A percentile compares a stretch with the other conserved stretches of the same genome.
Conservation (phyloP, 164 flowering plant species). For the Echeveria elegans region DNA sequence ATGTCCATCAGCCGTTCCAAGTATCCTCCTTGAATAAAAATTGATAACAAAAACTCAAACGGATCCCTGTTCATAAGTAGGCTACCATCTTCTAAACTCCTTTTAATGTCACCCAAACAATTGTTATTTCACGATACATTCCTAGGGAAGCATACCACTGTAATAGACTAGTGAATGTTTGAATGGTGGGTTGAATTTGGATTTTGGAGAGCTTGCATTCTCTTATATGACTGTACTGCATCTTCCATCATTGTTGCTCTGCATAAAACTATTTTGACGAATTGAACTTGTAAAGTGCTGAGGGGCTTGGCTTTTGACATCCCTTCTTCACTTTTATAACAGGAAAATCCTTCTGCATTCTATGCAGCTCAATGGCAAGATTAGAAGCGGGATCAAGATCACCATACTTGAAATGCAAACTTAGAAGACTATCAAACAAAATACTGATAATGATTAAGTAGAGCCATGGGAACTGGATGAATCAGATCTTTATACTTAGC, state of each 20-base stretch:
- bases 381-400: slow-evolving; percentile 63
- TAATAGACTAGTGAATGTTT: slow-evolving; percentile 42
- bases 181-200: slow-evolving; percentile 46
- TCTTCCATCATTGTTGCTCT: slow-evolving; percentile 84
- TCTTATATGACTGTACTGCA: slow-evolving; percentile 46
- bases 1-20: slow-evolving; percentile 85
- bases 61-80: slow-evolving; percentile 37
- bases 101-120: slow-evolving; percentile 80
- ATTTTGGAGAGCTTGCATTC: slow-evolving; percentile 39
- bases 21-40: slow-evolving; percentile 76
- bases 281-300: slow-evolving; percentile 38
- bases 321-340: slow-evolving; percentile 14
- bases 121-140: slow-evolving; percentile 69
- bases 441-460: slow-evolving; percentile 36
- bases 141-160: slow-evolving; percentile 50
- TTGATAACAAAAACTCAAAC: slow-evolving; percentile 45
- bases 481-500: slow-evolving; percentile 42
- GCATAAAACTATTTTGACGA: slow-evolving; percentile 71
- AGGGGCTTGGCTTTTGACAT: slow-evolving; percentile 21
- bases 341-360: slow-evolving; percentile 12
- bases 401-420: slow-evolving; percentile 60
- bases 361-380: slow-evolving; percentile 38
- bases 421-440: slow-evolving; percentile 66
- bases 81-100: slow-evolving; percentile 31
- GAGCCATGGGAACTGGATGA: slow-evolving; percentile 27